Base-by-base conservation (phyloP, 2,329 filamentous ascomycete genomes). In the Fusarium tanahbumbuense region DNA sequence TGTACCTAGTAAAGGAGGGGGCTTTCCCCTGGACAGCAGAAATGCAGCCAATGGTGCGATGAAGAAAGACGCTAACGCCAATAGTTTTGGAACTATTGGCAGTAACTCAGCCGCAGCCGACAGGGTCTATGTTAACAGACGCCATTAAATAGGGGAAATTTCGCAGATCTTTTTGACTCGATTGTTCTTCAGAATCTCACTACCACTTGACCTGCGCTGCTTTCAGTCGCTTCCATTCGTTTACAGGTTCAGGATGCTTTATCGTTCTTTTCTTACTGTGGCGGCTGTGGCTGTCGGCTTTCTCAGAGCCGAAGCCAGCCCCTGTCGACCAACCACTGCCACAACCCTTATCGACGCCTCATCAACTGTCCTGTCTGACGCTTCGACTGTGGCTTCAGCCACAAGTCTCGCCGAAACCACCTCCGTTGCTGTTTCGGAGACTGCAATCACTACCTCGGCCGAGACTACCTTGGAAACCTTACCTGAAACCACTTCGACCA, bases 251-350 rank as follows among this genome's bases (percentile, higher is more conserved):
- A 27, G 5, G 9, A 60, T 60, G 57, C 32, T 59, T 42, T n/a
- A 10, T 3, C 25, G 2, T 11, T 32, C 54, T 8, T 22, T 60
- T 6, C n/a, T 60, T 5, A 16, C 42, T 0, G 32, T 42, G 12
- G 30, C 11, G 30, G 47, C 47, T 50, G 30, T 25, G 11, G 42
- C 54, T 3, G 10, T 59, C 5, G 15, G 22, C 4, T 27, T 59
- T 5, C 54, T 59, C 27, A 42, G 57, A 49, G 54, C 42, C 15
- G 42, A 59, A 27, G 57, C 57, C 6, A 4, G 57, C 4, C 57
- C 57, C 2, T 60, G 57, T 7, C 32, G 54, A 4, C 57, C 57
- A 5, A 28, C 42, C 1, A 23, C 41, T 0, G 18, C 4, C 10
- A 49, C 54, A 15, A 59, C 25, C 20, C 15, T 42, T 1, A 18